A percentile compares a stretch with the other conserved stretches of the same genome.
Conservation (phyloP, 108 stramenopile genomes). For the Cylindrotheca fusiformis region DNA sequence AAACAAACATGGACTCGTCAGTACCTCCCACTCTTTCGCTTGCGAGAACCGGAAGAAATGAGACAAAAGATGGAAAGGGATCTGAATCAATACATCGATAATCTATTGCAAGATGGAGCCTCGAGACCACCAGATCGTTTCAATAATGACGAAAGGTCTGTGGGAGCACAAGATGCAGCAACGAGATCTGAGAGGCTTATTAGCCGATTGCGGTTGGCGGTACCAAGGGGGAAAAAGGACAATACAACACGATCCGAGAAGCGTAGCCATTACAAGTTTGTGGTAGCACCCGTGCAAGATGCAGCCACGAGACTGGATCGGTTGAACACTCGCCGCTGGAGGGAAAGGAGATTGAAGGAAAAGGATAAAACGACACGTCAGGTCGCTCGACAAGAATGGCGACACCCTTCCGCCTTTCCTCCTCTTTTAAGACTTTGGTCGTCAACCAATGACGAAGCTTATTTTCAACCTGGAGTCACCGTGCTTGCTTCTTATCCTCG, state of each 20-base stretch:
- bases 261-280: slow-evolving; percentile 36
- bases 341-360: slow-evolving; percentile 19
- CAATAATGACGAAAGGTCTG: too few species aligned
- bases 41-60: background rate
- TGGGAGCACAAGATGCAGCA: too few species aligned
- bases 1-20: slow-evolving; percentile 41
- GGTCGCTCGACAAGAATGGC: slow-evolving; percentile 20
- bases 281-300: slow-evolving; percentile 67
- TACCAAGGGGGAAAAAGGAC: slow-evolving; percentile 20
- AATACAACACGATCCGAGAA: slow-evolving; percentile 17
- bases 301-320: slow-evolving; percentile 59
- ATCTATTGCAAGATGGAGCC: slow-evolving; percentile 1
- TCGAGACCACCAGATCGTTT: too few species aligned
- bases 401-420: slow-evolving; percentile 1
- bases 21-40: slow-evolving; percentile 61
- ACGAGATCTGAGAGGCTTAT: too few species aligned
- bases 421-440: slow-evolving; percentile 34
- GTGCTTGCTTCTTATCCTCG: slow-evolving; percentile 87
- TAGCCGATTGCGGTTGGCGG: slow-evolving; percentile 10
- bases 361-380: slow-evolving; percentile 31
- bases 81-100: too few species aligned
- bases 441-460: background rate
- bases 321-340: slow-evolving; percentile 67
- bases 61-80: slow-evolving; percentile 7
- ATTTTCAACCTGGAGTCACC: slow-evolving; percentile 34